Base-by-base conservation (phyloP, 2,329 filamentous ascomycete species). In the Torrubiellomyces zombiae region DNA sequence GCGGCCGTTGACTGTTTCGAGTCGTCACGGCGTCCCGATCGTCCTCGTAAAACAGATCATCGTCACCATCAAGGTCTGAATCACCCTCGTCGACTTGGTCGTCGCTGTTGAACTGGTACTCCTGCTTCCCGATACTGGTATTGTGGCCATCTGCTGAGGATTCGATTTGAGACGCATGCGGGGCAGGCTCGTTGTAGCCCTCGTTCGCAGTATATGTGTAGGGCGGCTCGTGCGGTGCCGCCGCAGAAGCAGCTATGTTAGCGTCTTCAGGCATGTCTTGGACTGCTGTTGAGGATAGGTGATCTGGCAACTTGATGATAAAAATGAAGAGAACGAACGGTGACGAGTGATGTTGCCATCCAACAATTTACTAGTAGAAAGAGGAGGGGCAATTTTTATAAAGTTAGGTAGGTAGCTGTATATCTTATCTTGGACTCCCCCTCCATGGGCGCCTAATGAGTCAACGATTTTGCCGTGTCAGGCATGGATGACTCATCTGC, bases 1-100 rank as follows among this genome's bases (percentile, higher is more conserved):
- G 51, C 42, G 73, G 73, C 31, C 71, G 66, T 47, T 91, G 81
- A 32, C 83, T 75, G 48, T 93, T 93, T 59, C 89, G 89, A 6
- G 75, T 73, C 53, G 91, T 89, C 18, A 81, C 83, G 28, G 82
- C 66, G 48, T 92, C 79, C 19, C 65, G 61, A 1, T 67, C 60
- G 6, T 58, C 56, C 32, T 78, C 66, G 31, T 73, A 68, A 29
- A 73, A 67, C 21, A 72, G 59, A 7, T 74, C 70, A 17, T 70
- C 60, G 17, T 64, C 56, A 20, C 63, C 48, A 10, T 38, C 35
- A 8, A 34, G 45, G 20, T 50, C 54, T 11, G 55, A 49, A 19
- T 59, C 56, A 24, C 57, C 50, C 8, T 55, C 32, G 26, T 57
- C 50, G 16, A 45, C 43, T 9, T 49, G 49, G 3, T 56, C 48